These are phyloP conservation scores for Tylopilus rubrobrunneus DNA, from an alignment of 768 basidiomycete species.

Conservation along the genomic window DNA sequence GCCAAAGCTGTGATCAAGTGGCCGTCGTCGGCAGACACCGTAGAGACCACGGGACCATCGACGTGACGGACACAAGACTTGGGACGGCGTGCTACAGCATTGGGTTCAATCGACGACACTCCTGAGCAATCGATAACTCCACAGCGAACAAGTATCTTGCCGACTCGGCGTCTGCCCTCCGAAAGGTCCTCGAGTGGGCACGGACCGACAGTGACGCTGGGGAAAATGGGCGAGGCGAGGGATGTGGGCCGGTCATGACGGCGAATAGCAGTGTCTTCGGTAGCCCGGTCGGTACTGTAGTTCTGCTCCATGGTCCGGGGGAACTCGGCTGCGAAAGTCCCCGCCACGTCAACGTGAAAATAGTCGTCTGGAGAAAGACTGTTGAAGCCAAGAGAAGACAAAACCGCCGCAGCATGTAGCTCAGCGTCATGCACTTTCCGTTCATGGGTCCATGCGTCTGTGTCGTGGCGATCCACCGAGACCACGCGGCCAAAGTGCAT, in stretches of 20 bases:
- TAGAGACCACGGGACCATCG: background rate
- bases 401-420: slow-evolving; percentile 5
- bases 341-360: background rate
- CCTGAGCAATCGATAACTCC: slow-evolving; percentile 14
- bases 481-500: slow-evolving; percentile 20
- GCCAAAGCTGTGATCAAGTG: slow-evolving; percentile 13
- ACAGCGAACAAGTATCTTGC: slow-evolving; percentile 19
- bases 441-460: slow-evolving; percentile 19
- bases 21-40: background rate
- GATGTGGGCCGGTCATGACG: slow-evolving; percentile 1
- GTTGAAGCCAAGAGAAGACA: slow-evolving; percentile 12
- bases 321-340: background rate
- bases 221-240: background rate
- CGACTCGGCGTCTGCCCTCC: slow-evolving; percentile 16
- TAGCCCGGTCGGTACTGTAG: background rate
- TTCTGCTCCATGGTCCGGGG: background rate
- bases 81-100: background rate
- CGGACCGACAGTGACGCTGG: background rate
- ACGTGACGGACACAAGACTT: background rate
- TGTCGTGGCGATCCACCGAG: slow-evolving; percentile 23
- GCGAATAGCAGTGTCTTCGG: background rate
- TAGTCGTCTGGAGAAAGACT: background rate
- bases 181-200: slow-evolving; percentile 5
- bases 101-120: background rate
- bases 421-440: slow-evolving; percentile 7